These are phyloP conservation scores for Anastatica hierochuntica DNA, from an alignment of 345 rosid genomes.

Conservation along the genomic window DNA sequence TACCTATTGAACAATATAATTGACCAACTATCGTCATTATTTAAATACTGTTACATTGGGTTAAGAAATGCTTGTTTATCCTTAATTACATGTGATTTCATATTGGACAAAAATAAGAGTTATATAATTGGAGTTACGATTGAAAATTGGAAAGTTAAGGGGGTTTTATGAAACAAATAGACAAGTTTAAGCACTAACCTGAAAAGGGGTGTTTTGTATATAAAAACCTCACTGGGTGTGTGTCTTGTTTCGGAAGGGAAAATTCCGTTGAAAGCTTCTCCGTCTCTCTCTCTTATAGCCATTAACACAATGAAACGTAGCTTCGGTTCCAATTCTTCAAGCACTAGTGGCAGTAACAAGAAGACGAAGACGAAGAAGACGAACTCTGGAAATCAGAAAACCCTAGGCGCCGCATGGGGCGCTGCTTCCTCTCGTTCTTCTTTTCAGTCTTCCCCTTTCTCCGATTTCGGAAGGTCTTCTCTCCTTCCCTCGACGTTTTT, in stretches of 20 bases:
- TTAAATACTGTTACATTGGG: neutral
- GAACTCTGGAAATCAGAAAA: constrained; percentile 54
- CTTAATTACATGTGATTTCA: neutral
- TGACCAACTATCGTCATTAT: too few species aligned
- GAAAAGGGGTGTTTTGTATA: neutral
- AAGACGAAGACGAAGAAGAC: constrained; percentile 36
- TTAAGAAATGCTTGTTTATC: too few species aligned
- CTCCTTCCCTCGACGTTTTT: neutral
- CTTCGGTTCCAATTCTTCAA: constrained; percentile 37
- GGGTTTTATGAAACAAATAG: neutral
- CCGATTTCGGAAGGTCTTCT: constrained; percentile 67
- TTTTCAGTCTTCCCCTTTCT: constrained; percentile 58
- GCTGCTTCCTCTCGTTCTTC: constrained; percentile 68
- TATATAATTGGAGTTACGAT: too few species aligned
- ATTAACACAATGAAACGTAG: constrained; percentile 54
- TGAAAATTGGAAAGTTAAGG: neutral
- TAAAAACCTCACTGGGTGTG: neutral
- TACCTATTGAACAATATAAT: too few species aligned
- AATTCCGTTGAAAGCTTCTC: constrained; percentile 22
- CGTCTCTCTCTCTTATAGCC: constrained; percentile 33
- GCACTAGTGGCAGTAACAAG: constrained; percentile 20
- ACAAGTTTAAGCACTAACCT: constrained; percentile 2
- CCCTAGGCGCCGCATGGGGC: constrained; percentile 93
- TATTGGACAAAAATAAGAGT: neutral
- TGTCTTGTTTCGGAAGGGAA: neutral